Evolutionary conservation across 2,329 filamentous ascomycete species (phyloP), one percentile per base, ranked within the genome.

Genomic region (Clarireedia paspali): DNA sequence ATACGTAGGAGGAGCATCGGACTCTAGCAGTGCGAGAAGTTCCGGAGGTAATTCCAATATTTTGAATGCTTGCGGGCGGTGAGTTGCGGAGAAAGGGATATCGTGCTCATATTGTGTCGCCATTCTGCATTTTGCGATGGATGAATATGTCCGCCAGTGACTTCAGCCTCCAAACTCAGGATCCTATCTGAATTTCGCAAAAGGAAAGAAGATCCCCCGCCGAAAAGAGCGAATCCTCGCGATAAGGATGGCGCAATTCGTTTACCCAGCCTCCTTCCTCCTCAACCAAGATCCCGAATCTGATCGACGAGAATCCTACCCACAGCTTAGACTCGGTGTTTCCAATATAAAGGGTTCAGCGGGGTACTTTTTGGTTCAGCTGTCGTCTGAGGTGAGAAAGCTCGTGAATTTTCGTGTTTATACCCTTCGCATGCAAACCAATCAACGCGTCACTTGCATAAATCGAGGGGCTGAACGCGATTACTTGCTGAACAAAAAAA

Each of bases 1-100:
- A 73, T 70, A 83, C 80, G 74, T 70, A 10, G 81, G 80, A 26
- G 81, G 74, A 44, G 73, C 67, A 15, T 76, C 73, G 7, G 79
- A 77, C 65, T 83, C 78, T 44, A 85, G 75, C 5, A 81, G 71
- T 20, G 74, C 70, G 48, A 80, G 73, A 7, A 86, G 72, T 56
- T 84, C 82, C 0, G 80, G 72, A 1, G 83, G 81, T 3, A 86
- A 75, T 66, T 86, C 83, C 51, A 86, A 72, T 55, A 86, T 76
- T 57, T 80, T 82, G 68, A 84, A 84, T 50, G 76, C 74, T 15
- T 74, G 63, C 44, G 75, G 72, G 47, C 77, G 70, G 6, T 77
- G 76, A 40, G 71, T 71, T 62, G 82, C 75, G 46, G 72, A 69
- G 55, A 86, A 71, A 6, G 76, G 72, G 45, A 82, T 78, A 47